Conservation (phyloP, 2,329 filamentous ascomycete genomes). For the Lecanicillium sp. region DNA sequence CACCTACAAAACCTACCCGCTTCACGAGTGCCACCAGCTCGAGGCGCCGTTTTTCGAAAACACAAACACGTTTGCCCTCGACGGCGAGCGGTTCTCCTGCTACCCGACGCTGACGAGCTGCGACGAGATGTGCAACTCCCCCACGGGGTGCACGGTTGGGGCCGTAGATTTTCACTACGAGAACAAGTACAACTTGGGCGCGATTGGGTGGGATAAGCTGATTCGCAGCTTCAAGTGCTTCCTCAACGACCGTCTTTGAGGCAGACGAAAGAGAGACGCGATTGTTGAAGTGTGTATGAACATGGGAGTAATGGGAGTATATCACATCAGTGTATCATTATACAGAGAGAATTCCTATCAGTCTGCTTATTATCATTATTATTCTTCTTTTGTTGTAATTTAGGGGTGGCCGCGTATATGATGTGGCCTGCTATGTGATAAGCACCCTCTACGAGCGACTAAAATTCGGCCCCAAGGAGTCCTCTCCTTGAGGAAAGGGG, state of each 20-base stretch:
- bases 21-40: conserved; percentile 40
- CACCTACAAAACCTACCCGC: conserved; percentile 31
- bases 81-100: conserved; percentile 41
- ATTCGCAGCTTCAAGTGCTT: conserved; percentile 27
- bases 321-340: too few relatives aligned
- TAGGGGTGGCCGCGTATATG: too few relatives aligned
- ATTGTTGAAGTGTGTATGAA: not conserved
- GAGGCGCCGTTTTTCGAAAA: conserved; percentile 30
- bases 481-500: too few relatives aligned
- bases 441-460: too few relatives aligned
- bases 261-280: not conserved
- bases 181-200: conserved; percentile 39
- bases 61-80: conserved; percentile 41
- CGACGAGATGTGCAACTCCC: conserved; percentile 37
- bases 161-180: conserved; percentile 35
- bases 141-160: conserved; percentile 45
- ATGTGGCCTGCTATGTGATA: too few relatives aligned
- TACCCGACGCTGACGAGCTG: conserved; percentile 35
- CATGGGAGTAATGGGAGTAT: too few relatives aligned
- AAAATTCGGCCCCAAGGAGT: too few relatives aligned
- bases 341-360: too few relatives aligned
- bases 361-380: too few relatives aligned
- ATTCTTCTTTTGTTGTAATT: too few relatives aligned
- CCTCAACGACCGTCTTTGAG: conserved; percentile 2
- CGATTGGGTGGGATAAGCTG: conserved; percentile 35